Conservation (phyloP, 1,284 basidiomycete species). For the Leccinum pachyderme region DNA sequence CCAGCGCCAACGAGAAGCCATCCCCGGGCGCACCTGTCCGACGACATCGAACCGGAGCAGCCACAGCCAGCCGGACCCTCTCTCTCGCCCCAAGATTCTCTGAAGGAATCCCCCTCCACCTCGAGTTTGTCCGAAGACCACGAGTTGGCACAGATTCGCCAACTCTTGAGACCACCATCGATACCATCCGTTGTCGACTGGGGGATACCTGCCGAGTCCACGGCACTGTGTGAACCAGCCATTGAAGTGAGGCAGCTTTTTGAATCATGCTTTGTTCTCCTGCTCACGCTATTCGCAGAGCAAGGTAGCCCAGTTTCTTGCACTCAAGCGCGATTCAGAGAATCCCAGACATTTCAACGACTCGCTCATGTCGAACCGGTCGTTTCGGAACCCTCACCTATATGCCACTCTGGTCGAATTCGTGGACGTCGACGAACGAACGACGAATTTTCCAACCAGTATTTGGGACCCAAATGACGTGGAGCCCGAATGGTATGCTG, state of each 20-base stretch:
- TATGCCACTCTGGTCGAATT: conserved; percentile 92
- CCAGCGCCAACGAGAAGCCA: conserved; percentile 47
- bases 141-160: conserved; percentile 48
- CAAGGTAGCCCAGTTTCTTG: conserved; percentile 75
- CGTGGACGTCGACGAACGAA: conserved; percentile 84
- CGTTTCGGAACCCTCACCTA: conserved; percentile 93
- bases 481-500: conserved; percentile 64
- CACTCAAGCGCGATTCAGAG: conserved; percentile 59
- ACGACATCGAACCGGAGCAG: conserved; percentile 34
- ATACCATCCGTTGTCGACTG: conserved; percentile 66
- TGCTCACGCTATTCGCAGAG: conserved; percentile 43
- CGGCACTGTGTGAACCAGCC: conserved; percentile 53
- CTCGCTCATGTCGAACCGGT: conserved; percentile 83
- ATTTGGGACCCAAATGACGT: conserved; percentile 71
- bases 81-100: conserved; percentile 13
- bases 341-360: conserved; percentile 92
- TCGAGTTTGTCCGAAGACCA: conserved; percentile 23
- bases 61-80: conserved; percentile 3
- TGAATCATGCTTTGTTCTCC: background rate
- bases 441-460: conserved; percentile 71
- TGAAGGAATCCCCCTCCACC: conserved; percentile 10
- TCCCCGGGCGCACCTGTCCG: conserved; percentile 47
- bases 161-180: conserved; percentile 57
- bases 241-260: conserved; percentile 51
- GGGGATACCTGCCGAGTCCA: conserved; percentile 72